Conservation (phyloP, 2,329 filamentous ascomycete species). For the Coniochaeta ligniaria region DNA sequence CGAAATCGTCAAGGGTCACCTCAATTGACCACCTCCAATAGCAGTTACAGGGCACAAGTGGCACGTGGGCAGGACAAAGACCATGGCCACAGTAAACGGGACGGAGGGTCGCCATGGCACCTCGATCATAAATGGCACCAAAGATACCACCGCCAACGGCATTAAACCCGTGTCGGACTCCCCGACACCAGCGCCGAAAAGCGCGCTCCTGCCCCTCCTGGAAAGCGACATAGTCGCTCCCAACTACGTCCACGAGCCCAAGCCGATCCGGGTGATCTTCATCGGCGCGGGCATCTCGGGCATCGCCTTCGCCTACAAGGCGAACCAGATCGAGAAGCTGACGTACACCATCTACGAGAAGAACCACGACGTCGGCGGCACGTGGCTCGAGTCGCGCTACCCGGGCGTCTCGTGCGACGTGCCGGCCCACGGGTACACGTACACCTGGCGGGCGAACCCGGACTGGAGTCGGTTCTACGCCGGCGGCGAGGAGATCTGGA, state of each 20-base stretch:
- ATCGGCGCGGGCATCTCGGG: constrained; percentile 13
- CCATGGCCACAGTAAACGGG: no score
- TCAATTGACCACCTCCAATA: no score
- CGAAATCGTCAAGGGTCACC: no score
- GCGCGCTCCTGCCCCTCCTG: not conserved
- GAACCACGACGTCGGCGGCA: constrained; percentile 17
- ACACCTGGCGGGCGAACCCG: constrained; percentile 41
- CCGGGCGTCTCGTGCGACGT: constrained; percentile 7
- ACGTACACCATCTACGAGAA: constrained; percentile 9
- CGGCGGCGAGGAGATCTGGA: constrained; percentile 36
- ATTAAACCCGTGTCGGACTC: no score
- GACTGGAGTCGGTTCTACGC: constrained; percentile 45
- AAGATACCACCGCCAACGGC: no score
- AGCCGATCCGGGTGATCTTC: constrained; percentile 11
- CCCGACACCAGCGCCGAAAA: not conserved
- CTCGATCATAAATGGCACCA: not conserved
- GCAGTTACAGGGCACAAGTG: no score
- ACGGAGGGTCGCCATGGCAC: no score
- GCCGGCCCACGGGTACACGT: constrained; percentile 39
- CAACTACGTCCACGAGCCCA: constrained; percentile 1
- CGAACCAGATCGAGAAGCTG: constrained; percentile 6
- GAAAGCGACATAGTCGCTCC: not conserved
- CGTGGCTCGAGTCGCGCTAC: constrained; percentile 8
- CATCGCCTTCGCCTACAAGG: constrained; percentile 5
- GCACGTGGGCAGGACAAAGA: no score